Percentiles rank a stretch among this genome's conserved stretches.
Evolutionary conservation across 2,329 filamentous ascomycete species (phyloP).

Genomic region (Parastagonospora avenae): DNA sequence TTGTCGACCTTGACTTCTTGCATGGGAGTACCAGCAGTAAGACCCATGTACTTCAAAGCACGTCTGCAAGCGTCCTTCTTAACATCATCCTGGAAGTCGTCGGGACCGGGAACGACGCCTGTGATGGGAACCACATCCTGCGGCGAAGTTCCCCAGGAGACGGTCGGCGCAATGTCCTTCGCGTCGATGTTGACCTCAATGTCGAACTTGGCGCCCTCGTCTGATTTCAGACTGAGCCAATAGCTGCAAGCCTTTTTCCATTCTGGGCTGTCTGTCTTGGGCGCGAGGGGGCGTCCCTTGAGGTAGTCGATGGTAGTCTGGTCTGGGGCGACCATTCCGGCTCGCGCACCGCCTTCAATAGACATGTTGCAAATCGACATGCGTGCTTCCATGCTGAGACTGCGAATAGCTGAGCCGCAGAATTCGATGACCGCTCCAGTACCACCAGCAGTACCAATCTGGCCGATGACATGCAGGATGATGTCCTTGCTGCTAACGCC

Average conservation of each 20-base stretch:
- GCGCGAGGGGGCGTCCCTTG: conserved; percentile 86
- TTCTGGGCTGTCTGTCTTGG: conserved; percentile 79
- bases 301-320: conserved; percentile 94
- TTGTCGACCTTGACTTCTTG: conserved; percentile 93
- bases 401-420: conserved; percentile 89
- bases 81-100: conserved; percentile 77
- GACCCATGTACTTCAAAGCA: conserved; percentile 95
- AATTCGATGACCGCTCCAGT: conserved; percentile 96
- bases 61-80: conserved; percentile 81
- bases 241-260: conserved; percentile 89
- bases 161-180: conserved; percentile 90
- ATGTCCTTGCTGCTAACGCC: conserved; percentile 97
- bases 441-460: conserved; percentile 93
- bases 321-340: conserved; percentile 96
- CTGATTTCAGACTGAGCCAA: conserved; percentile 85
- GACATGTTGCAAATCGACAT: conserved; percentile 99
- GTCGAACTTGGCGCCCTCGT: conserved; percentile 88
- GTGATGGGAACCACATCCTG: conserved; percentile 97
- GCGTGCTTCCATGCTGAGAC: conserved; percentile 90
- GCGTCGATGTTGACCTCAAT: conserved; percentile 86
- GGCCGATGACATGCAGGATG: conserved; percentile 87
- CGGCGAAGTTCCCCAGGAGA: conserved; percentile 96
- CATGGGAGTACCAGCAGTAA: conserved; percentile 84
- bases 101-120: conserved; percentile 85
- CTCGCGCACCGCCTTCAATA: conserved; percentile 92